Evolutionary conservation across 371 early-diverging fungal species (phyloP).

Genomic region (Parasitella parasitica): DNA sequence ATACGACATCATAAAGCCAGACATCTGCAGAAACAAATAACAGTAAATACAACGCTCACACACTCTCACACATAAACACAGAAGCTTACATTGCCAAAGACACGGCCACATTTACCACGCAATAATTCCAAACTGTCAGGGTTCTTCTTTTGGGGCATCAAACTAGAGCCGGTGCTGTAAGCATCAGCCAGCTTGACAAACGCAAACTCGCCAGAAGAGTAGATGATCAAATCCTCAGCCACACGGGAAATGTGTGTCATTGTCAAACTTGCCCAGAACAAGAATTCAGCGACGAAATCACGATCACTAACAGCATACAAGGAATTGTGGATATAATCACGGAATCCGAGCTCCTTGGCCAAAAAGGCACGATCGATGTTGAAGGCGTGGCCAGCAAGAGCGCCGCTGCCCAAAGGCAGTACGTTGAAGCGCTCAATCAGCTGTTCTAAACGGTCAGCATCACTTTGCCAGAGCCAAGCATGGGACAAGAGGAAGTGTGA

Average conservation of each 20-base stretch:
- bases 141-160: slow-evolving; percentile 99
- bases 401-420: slow-evolving; percentile 92
- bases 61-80: not conserved
- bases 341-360: slow-evolving; percentile 86
- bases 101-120: slow-evolving; percentile 95
- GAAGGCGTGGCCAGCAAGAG: slow-evolving; percentile 97
- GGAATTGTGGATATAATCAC: slow-evolving; percentile 81
- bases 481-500: slow-evolving; percentile 86
- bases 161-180: slow-evolving; percentile 94
- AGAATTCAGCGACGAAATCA: slow-evolving; percentile 95
- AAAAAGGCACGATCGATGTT: slow-evolving; percentile 88
- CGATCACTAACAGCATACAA: slow-evolving; percentile 92
- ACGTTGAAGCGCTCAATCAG: slow-evolving; percentile 78
- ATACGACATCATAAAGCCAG: slow-evolving; percentile 96
- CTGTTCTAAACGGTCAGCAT: slow-evolving; percentile 82
- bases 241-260: slow-evolving; percentile 92
- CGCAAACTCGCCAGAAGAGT: slow-evolving; percentile 89
- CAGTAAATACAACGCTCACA: not conserved
- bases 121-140: slow-evolving; percentile 94
- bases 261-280: slow-evolving; percentile 86
- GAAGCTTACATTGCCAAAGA: slow-evolving; percentile 81
- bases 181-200: slow-evolving; percentile 93
- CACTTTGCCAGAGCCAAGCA: slow-evolving; percentile 88
- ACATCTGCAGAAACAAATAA: slow-evolving; percentile 54
- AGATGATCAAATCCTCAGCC: slow-evolving; percentile 95